These are phyloP conservation scores for Naganishia vaughanmartiniae DNA, from an alignment of 768 basidiomycete species.

Conservation along the genomic window DNA sequence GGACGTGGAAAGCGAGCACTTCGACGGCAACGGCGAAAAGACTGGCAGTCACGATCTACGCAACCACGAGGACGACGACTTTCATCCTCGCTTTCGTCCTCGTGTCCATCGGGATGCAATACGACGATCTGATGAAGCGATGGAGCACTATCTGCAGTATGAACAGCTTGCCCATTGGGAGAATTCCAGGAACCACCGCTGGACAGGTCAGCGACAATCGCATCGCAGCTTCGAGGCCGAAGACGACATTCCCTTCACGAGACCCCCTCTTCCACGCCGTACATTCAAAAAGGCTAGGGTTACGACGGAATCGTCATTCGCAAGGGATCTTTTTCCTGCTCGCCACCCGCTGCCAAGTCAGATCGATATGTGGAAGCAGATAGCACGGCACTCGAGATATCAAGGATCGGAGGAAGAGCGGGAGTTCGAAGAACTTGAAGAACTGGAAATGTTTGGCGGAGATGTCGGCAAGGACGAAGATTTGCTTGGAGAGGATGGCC, in stretches of 20 bases:
- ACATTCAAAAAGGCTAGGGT: not conserved
- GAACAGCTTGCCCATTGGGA: not conserved
- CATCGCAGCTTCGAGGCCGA: not conserved
- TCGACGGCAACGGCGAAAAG: not conserved
- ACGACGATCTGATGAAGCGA: not conserved
- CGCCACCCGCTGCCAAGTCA: not conserved
- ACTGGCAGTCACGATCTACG: not conserved
- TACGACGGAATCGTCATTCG: not conserved
- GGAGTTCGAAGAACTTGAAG: not conserved
- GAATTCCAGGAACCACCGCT: not conserved
- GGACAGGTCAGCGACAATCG: not conserved
- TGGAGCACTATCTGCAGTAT: not conserved
- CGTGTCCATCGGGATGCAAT: not conserved
- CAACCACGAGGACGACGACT: not conserved
- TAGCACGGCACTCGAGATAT: not conserved
- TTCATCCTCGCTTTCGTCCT: not conserved
- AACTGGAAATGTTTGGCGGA: not conserved
- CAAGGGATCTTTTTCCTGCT: not conserved
- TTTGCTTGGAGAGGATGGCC: constrained; percentile 14
- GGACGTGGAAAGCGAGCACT: not conserved
- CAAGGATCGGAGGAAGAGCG: not conserved
- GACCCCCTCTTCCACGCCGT: not conserved
- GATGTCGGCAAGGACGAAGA: not conserved
- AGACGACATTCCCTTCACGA: not conserved
- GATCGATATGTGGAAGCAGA: not conserved